Percentiles rank a stretch among this genome's conserved stretches.
phyloP scores from a whole-genome alignment of 805 yeast species.

The Kluyveromyces wickerhamii region DNA sequence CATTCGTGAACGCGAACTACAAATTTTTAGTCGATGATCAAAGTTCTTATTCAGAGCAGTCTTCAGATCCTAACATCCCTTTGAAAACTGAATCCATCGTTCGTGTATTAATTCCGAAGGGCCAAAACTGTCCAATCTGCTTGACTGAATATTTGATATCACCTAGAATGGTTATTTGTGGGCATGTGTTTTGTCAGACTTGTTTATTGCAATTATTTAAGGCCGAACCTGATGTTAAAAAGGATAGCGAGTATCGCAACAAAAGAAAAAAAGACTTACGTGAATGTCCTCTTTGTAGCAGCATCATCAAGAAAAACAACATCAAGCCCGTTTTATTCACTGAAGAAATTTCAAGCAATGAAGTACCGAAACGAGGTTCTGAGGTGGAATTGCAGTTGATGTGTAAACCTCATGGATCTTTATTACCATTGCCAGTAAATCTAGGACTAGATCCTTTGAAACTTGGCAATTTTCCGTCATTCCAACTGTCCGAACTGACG shows the following conservation, averaged over 20 bases:
- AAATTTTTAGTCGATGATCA: constrained; percentile 70
- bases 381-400: constrained; percentile 58
- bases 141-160: constrained; percentile 76
- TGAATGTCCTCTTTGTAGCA: constrained; percentile 78
- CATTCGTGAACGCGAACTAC: constrained; percentile 75
- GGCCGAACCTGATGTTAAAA: constrained; percentile 37
- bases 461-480: constrained; percentile 51
- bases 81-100: constrained; percentile 53
- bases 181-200: constrained; percentile 81
- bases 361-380: constrained; percentile 48
- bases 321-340: constrained; percentile 56
- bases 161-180: constrained; percentile 92
- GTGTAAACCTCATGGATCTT: constrained; percentile 40
- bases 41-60: constrained; percentile 48
- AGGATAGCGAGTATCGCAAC: constrained; percentile 17
- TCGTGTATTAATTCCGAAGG: constrained; percentile 66
- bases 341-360: constrained; percentile 44
- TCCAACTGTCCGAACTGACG: constrained; percentile 31
- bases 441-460: constrained; percentile 31
- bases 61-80: constrained; percentile 67
- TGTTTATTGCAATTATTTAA: constrained; percentile 65
- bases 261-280: constrained; percentile 42
- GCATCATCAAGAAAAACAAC: constrained; percentile 44
- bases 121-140: constrained; percentile 88
- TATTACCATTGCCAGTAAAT: constrained; percentile 45